A percentile compares a stretch with the other conserved stretches of the same genome.
These are phyloP conservation scores for Parathielavia hyrcaniae DNA, from an alignment of 495 filamentous ascomycete genomes.

Conservation along the genomic window DNA sequence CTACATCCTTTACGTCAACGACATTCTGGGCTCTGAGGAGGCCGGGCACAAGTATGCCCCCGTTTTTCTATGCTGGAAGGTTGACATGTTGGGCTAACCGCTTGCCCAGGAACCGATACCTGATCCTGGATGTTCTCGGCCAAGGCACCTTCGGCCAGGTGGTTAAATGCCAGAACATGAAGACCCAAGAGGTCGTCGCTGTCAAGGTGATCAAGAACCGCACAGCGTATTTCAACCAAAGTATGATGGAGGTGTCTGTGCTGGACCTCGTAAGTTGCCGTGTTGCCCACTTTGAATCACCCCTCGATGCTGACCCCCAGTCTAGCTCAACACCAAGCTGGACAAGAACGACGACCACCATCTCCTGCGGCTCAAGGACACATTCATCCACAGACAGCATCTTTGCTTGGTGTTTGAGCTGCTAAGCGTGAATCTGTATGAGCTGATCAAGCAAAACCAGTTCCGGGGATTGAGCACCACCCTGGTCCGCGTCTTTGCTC, in stretches of 20 bases:
- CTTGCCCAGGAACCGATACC: conserved; percentile 77
- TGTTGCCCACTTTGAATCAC: neutral
- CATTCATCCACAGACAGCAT: conserved; percentile 97
- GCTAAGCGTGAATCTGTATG: conserved; percentile 95
- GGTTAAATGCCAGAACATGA: conserved; percentile 98
- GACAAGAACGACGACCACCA: conserved; percentile 99
- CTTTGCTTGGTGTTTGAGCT: conserved; percentile 96
- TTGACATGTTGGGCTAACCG: conserved; percentile 21
- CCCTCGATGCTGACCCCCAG: conserved; percentile 13
- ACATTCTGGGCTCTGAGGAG: conserved; percentile 96
- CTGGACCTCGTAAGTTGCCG: conserved; percentile 71
- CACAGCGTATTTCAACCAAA: conserved; percentile 99
- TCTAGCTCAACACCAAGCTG: conserved; percentile 89
- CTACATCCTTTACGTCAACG: conserved; percentile 98
- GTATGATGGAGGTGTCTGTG: conserved; percentile 99
- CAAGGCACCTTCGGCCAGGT: conserved; percentile 99
- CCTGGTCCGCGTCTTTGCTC: conserved; percentile 94
- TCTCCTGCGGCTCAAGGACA: conserved; percentile 90
- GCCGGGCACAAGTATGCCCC: conserved; percentile 85
- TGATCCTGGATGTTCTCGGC: conserved; percentile 95
- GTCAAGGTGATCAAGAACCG: conserved; percentile 99
- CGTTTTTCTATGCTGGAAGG: neutral
- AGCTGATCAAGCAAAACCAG: conserved; percentile 99
- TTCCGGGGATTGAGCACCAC: conserved; percentile 97
- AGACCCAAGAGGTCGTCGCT: conserved; percentile 95